These are phyloP conservation scores for Moniliella sp. DNA, from an alignment of 1,284 basidiomycete genomes.

Conservation along the genomic window DNA sequence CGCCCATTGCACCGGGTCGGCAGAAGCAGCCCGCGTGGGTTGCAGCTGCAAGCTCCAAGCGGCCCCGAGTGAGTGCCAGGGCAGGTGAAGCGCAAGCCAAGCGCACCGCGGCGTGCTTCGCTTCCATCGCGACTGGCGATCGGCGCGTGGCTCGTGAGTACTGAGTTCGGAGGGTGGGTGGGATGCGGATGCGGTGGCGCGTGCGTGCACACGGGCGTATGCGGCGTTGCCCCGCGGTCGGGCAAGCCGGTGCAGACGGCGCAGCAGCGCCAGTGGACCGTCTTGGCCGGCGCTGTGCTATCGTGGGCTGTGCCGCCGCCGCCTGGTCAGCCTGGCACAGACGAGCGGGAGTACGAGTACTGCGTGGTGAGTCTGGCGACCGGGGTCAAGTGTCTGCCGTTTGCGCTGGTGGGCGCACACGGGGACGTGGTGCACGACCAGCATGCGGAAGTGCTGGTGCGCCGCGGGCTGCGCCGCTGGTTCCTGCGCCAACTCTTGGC, in stretches of 20 bases:
- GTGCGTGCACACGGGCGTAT: background rate
- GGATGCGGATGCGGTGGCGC: background rate
- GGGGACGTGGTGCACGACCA: slow-evolving; percentile 70
- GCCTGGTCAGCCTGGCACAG: background rate
- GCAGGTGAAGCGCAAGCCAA: too few species aligned
- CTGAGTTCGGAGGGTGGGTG: too few species aligned
- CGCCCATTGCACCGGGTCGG: too few species aligned
- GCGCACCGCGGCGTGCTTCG: too few species aligned
- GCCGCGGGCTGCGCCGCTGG: slow-evolving; percentile 60
- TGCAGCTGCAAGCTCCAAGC: too few species aligned
- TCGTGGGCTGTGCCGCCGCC: background rate
- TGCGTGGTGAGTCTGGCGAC: slow-evolving; percentile 50
- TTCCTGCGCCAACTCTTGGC: slow-evolving; percentile 46
- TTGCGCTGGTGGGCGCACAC: slow-evolving; percentile 42
- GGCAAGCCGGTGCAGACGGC: background rate
- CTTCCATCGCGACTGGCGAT: too few species aligned
- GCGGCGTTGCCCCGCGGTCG: background rate
- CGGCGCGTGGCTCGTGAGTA: too few species aligned
- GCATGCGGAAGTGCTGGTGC: slow-evolving; percentile 70
- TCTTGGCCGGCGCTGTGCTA: background rate
- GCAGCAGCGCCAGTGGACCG: background rate
- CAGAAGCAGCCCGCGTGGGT: too few species aligned
- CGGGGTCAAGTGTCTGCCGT: slow-evolving; percentile 67
- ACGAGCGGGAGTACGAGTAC: too few species aligned
- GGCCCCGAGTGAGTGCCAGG: too few species aligned